Base-by-base conservation (phyloP, 352 stramenopile genomes). In the Phytophthora ohioensis region DNA sequence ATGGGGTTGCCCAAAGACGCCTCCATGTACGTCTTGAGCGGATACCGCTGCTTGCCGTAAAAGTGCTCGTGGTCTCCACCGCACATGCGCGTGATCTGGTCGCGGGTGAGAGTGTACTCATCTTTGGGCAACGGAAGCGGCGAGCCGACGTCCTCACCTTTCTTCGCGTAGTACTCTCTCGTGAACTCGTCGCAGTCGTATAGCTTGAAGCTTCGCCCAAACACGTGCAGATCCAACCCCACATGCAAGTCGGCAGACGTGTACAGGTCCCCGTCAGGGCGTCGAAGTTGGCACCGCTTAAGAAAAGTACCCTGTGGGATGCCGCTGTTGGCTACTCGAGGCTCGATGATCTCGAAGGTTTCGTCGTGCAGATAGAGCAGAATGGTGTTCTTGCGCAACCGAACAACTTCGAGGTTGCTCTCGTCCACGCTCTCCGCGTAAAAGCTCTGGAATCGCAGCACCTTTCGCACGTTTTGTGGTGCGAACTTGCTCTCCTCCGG, bases 321-420 rank as follows among this genome's bases (percentile, higher is more conserved):
- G 8, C 92, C 92, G 57, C 85, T 94, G 78, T 98, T 97, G 42
- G 80, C 62, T 5, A 82, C 71, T 39, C 82, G 84, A 34, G 88
- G 79, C 74, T 98, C 92, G 52, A 93, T 90, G 62, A 98, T 95
- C 79, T 97, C 80, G 41, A 97, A 93, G 27, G 86, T 97, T 52
- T 96, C 85, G 65, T 97, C 92, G 31, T 87, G 76, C 32, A 97
- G 76, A 61, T 97, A 97, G 12, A 91, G 71, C 57, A 98, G 49
- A 15, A 94, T 83, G n/a, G 84, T 81, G 64, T 85, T 94, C 51
- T 80, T 93, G 67, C 80, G 93, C 35, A 91, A 73, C 4, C 78
- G 84, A 39, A 94, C 78, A 47, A 92, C 47, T 67, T 97, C 92
- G 27, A 88, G 65, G 51, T 91, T 90, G 72, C 84, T 93, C 36